phyloP scores from a whole-genome alignment of 805 yeast genomes.

The Wickerhamomyces subpelliculosus region DNA sequence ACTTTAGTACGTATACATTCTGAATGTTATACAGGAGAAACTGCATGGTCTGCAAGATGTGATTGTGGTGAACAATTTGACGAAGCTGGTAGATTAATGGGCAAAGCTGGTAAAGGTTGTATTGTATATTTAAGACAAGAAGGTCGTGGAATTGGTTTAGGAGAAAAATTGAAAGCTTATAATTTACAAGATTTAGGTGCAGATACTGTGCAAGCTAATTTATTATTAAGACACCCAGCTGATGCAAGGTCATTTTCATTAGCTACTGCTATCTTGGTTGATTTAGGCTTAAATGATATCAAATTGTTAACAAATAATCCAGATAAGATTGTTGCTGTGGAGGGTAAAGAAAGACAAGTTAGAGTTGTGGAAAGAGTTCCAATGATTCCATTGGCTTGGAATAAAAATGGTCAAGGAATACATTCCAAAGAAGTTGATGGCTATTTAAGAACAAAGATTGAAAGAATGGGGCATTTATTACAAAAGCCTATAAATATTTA shows the following conservation, averaged over 20 bases:
- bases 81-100: slow-evolving; percentile 94
- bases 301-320: slow-evolving; percentile 90
- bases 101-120: slow-evolving; percentile 81
- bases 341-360: slow-evolving; percentile 70
- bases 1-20: slow-evolving; percentile 86
- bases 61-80: slow-evolving; percentile 99
- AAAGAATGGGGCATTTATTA: slow-evolving; percentile 93
- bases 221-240: slow-evolving; percentile 91
- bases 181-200: slow-evolving; percentile 97
- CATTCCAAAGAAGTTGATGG: slow-evolving; percentile 85
- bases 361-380: slow-evolving; percentile 86
- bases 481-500: slow-evolving; percentile 32
- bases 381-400: slow-evolving; percentile 96
- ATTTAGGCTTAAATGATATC: slow-evolving; percentile 67
- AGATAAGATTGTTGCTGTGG: slow-evolving; percentile 91
- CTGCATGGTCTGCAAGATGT: slow-evolving; percentile 98
- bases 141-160: slow-evolving; percentile 98
- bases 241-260: slow-evolving; percentile 92
- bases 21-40: slow-evolving; percentile 98
- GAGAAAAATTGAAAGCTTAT: slow-evolving; percentile 94
- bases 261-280: slow-evolving; percentile 88
- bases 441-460: slow-evolving; percentile 87
- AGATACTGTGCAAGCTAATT: slow-evolving; percentile 95
- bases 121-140: slow-evolving; percentile 95
- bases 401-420: slow-evolving; percentile 51